Evolutionary conservation across 2,329 filamentous ascomycete species (phyloP), one percentile per base, ranked within the genome.

Genomic region (Hypomyces perniciosus): DNA sequence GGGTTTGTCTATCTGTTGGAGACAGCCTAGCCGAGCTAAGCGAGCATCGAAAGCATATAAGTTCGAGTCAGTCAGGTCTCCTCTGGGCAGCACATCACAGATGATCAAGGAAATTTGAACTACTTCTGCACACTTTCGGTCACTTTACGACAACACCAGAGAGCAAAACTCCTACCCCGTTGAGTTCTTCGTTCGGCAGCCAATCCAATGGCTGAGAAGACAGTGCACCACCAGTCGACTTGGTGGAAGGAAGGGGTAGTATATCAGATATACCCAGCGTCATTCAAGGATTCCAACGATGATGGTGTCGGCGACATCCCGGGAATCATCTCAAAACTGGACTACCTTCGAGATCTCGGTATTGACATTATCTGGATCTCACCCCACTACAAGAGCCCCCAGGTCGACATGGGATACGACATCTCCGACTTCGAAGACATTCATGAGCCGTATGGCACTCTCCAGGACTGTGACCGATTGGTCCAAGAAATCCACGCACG

Each of bases 391-490:
- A 67, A 70, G 41, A 71, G 67, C 9, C 73, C 73, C 8, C 71
- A 74, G 51, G 65, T 70, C n/a, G 69, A 72, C 48, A 83, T 85
- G 81, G 83, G 83, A 26, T 86, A 86, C 60, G 84, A 86, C 61
- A 78, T 86, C 46, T 75, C 76, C 2, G 75, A 88, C 62, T 88
- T 88, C 56, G 75, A 80, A 60, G 73, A 69, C 29, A 81, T 86
- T 29, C 72, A 84, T 53, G 68, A 74, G 2, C 72, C 75, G n/a
- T 85, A 83, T 56, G 83, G 54, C 7, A 54, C 51, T 4, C n/a
- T 55, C 12, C 29, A 51, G n/a, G 51, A 57, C 44, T n/a, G 44
- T n/a, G 48, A 52, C 9, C n/a, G 20, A 1, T 37, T 56, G 2
- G 46, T 56, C 9, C n/a, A 6, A 20, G 54, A 37, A 28, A 10